Base-by-base conservation (phyloP, 2,329 filamentous ascomycete species). In the Fonsecaea pugnacius region DNA sequence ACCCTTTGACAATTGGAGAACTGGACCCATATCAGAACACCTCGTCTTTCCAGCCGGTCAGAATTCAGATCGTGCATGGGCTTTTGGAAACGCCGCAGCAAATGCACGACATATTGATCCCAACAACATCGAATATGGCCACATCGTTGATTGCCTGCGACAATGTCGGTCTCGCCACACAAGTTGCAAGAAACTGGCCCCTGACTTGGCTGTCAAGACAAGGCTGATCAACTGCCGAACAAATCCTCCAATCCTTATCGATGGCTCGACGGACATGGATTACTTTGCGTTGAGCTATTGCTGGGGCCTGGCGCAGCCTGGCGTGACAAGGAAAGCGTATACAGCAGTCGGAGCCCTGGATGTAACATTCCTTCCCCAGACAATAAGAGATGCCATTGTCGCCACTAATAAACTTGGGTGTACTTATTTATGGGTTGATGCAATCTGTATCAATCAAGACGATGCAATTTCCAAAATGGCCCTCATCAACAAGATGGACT, bases 221-320 rank as follows among this genome's bases (percentile, higher is more conserved):
- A 58, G n/a, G 9, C 38, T 58, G 5, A 48, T 50, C 40, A 40
- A 58, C 16, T 50, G 27, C 38, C 27, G 35, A 24, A 35, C 40
- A 6, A n/a, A 32, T 10, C 27, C 56, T 6, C 56, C 54, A 16
- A 36, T 10, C 14, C 40, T 50, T 14, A n/a, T 58, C 24, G n/a
- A 50, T 24, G 14, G 27, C 4, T 58, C 56, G 5, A 58, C 40
- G 33, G 40, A 21, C 10, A 50, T 33, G 27, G 9, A n/a, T 1
- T 58, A 21, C 21, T 40, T 58, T n/a, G 56, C 40, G 3, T 46
- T 58, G 30, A 58, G 56, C 30, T 48, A 50, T 36, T 58, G 56
- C n/a, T 48, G 32, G 56, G 56, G 56, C 32, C 21, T 6, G 10
- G 10, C 27, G 4, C 24, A 24, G 16, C 56, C 46, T 30, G 10